A percentile compares a stretch with the other conserved stretches of the same genome.
These are phyloP conservation scores for Yamadazyma takamatsuzukensis DNA, from an alignment of 805 yeast genomes.

Conservation along the genomic window DNA sequence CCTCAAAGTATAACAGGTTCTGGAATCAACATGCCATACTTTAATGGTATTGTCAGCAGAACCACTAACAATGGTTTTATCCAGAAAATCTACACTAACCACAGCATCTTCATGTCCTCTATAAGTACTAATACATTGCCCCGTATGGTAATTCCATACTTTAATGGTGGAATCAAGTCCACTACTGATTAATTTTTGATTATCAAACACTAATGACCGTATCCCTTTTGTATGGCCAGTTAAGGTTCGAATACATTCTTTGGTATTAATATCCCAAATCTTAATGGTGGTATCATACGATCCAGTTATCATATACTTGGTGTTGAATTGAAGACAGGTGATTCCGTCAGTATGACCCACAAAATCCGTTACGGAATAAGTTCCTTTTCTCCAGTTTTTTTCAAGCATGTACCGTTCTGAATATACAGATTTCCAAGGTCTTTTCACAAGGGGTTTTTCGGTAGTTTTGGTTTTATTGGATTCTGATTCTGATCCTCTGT, in stretches of 20 bases:
- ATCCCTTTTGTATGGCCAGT: conserved; percentile 90
- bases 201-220: conserved; percentile 79
- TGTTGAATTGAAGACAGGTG: conserved; percentile 81
- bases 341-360: conserved; percentile 86
- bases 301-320: conserved; percentile 77
- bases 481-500: conserved; percentile 8
- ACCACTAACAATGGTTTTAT: conserved; percentile 85
- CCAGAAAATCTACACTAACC: conserved; percentile 73
- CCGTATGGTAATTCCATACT: conserved; percentile 95
- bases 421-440: conserved; percentile 96
- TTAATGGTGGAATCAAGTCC: conserved; percentile 88
- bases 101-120: conserved; percentile 90
- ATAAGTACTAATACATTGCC: conserved; percentile 90
- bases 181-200: conserved; percentile 85
- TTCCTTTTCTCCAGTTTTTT: conserved; percentile 90
- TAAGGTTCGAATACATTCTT: conserved; percentile 71
- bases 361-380: conserved; percentile 59
- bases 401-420: conserved; percentile 88
- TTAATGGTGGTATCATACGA: conserved; percentile 87
- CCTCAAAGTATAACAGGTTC: conserved; percentile 87
- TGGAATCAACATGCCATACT: conserved; percentile 93
- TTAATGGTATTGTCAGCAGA: conserved; percentile 89
- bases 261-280: conserved; percentile 88
- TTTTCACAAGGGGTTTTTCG: conserved; percentile 26
- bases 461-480: conserved; percentile 3